phyloP scores from a whole-genome alignment of 2,329 filamentous ascomycete genomes.

The Penicillium sp. region DNA sequence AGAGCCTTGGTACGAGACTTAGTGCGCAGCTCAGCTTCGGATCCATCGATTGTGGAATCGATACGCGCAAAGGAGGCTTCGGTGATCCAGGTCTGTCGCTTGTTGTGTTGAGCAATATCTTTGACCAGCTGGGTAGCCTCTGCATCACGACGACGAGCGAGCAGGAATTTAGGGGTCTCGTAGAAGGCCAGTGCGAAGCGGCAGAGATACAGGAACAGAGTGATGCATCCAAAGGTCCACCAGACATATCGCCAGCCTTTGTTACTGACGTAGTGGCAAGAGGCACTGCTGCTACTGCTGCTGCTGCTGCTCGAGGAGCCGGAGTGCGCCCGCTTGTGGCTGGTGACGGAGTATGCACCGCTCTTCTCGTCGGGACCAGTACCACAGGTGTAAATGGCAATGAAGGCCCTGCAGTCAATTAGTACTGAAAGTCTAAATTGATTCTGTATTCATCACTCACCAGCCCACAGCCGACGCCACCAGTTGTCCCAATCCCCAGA shows the following conservation, averaged over 20 bases:
- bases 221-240: constrained; percentile 25
- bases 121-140: constrained; percentile 20
- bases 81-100: constrained; percentile 16
- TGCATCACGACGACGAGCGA: constrained; percentile 15
- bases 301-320: background rate
- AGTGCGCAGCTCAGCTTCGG: background rate
- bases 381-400: constrained; percentile 21
- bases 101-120: constrained; percentile 18
- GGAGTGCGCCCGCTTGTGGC: background rate
- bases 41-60: constrained; percentile 17
- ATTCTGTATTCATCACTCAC: background rate
- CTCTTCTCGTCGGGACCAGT: constrained; percentile 21
- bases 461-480: constrained; percentile 19
- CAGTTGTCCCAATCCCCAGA: constrained; percentile 20
- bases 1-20: constrained; percentile 3
- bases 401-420: constrained; percentile 17
- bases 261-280: constrained; percentile 23
- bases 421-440: background rate
- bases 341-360: background rate
- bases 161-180: constrained; percentile 21
- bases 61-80: constrained; percentile 18
- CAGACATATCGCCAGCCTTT: constrained; percentile 25
- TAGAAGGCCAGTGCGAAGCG: constrained; percentile 15
- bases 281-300: constrained; percentile 4
- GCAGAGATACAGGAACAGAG: constrained; percentile 19